Evolutionary conservation across 169 alveolate genomes (phyloP).

Genomic region (Eimeria sp.): DNA sequence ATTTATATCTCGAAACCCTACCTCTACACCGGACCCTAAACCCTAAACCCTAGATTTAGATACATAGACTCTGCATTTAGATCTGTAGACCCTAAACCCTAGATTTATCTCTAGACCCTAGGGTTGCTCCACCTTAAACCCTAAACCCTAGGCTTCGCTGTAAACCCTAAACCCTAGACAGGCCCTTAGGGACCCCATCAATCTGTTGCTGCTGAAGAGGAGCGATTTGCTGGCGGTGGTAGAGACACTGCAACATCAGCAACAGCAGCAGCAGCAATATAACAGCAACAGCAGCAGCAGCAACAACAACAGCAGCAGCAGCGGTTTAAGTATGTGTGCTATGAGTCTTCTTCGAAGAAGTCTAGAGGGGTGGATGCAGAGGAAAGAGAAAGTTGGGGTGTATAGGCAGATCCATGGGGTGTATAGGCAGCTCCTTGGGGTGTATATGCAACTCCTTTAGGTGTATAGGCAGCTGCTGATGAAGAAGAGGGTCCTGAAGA

Average conservation of each 20-base stretch:
- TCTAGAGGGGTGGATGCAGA: too few relatives aligned
- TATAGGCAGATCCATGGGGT: too few relatives aligned
- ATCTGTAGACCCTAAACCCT: background rate
- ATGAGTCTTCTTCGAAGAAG: too few relatives aligned
- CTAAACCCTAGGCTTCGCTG: background rate
- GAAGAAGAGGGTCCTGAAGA: too few relatives aligned
- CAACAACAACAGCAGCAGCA: too few relatives aligned
- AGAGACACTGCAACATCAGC: background rate
- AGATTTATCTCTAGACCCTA: background rate
- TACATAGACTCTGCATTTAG: background rate
- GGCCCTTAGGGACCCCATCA: too few relatives aligned
- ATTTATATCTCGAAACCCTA: background rate
- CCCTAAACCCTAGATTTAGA: constrained; percentile 13
- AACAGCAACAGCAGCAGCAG: background rate
- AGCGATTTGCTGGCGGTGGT: background rate
- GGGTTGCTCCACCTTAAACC: background rate
- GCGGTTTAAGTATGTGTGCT: too few relatives aligned
- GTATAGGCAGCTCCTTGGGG: too few relatives aligned
- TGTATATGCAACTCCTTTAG: too few relatives aligned
- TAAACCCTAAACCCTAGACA: constrained; percentile 5
- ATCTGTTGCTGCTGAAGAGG: background rate
- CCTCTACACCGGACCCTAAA: background rate
- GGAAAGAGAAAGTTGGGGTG: too few relatives aligned
- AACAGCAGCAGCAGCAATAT: background rate
- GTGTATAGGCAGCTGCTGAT: too few relatives aligned